Base-by-base conservation (phyloP, 2,329 filamentous ascomycete species). In the Cercospora berteroae region DNA sequence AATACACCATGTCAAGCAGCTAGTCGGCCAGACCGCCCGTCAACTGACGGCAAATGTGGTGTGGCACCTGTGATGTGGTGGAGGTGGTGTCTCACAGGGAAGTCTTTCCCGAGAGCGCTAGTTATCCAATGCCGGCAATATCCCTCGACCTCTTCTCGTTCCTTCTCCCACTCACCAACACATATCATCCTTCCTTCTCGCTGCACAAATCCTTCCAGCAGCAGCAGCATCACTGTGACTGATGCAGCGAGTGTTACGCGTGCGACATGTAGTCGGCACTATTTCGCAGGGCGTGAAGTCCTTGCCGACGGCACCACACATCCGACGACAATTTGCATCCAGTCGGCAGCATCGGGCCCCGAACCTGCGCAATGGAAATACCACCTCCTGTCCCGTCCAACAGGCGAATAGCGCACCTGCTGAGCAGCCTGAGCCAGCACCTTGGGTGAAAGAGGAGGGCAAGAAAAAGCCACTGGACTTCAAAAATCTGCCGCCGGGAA, bases 231-330 rank as follows among this genome's bases (percentile, higher is more conserved):
- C 48, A 20, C 58, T 57, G 60, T 63, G 55, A 68, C 65, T 60
- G 64, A 72, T 72, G 71, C 71, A 71, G 69, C 65, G 64, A 58
- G 59, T 62, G 59, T 36, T 36, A 27, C 61, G 62, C 25, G 52
- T 67, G 65, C 70, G 69, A 63, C 64, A 72, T 72, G 70, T 72
- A 71, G 69, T 67, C 69, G 63, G 69, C 67, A 60, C 44, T 5
- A 42, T 62, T 13, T 23, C 31, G 18, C 62, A 33, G 60, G 64
- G 67, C 56, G 29, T 58, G n/a, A 66, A 31, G 36, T 13, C 57
- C 57, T 60, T 18, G 25, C 50, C 50, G 23, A 18, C 31, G 23
- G 29, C 18, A 31, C 39, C 27, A 42, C 25, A 36, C 62, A 29
- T 52, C 20, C 52, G 52, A 57, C 52, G 29, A 25, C 52, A 31